Conservation (phyloP, 495 filamentous ascomycete genomes). For the Aspergillus bertholletiae region DNA sequence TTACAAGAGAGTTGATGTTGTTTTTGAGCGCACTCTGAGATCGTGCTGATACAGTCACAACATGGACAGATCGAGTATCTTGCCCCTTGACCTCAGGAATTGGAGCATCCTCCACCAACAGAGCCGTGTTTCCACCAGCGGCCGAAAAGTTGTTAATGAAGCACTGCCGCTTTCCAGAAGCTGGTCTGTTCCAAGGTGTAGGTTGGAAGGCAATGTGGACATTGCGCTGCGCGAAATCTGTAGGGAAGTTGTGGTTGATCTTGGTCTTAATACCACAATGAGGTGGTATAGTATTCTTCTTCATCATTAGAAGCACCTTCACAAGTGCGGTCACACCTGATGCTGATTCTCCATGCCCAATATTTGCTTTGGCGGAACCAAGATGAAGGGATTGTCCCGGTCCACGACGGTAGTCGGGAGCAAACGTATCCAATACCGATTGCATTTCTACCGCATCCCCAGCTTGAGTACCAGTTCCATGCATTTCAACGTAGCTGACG, state of each 20-base stretch:
- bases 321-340: slow-evolving; percentile 79
- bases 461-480: slow-evolving; percentile 84
- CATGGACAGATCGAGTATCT: slow-evolving; percentile 50
- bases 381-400: slow-evolving; percentile 71
- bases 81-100: slow-evolving; percentile 33
- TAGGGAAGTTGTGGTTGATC: slow-evolving; percentile 79
- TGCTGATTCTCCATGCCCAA: slow-evolving; percentile 86
- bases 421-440: slow-evolving; percentile 77
- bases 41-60: slow-evolving; percentile 51
- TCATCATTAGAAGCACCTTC: slow-evolving; percentile 86
- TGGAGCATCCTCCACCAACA: slow-evolving; percentile 55
- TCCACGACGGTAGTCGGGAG: slow-evolving; percentile 63
- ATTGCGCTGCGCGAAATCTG: slow-evolving; percentile 68
- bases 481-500: slow-evolving; percentile 81
- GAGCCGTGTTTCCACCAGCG: slow-evolving; percentile 51
- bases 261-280: slow-evolving; percentile 84
- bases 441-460: slow-evolving; percentile 79
- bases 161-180: slow-evolving; percentile 59
- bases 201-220: slow-evolving; percentile 63
- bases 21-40: slow-evolving; percentile 52
- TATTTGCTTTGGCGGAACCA: slow-evolving; percentile 83
- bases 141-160: slow-evolving; percentile 69
- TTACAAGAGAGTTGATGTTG: slow-evolving; percentile 48
- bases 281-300: slow-evolving; percentile 77
- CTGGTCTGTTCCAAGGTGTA: slow-evolving; percentile 61